These are phyloP conservation scores for Citrus cavaleriei DNA, from an alignment of 345 rosid genomes.

Conservation along the genomic window DNA sequence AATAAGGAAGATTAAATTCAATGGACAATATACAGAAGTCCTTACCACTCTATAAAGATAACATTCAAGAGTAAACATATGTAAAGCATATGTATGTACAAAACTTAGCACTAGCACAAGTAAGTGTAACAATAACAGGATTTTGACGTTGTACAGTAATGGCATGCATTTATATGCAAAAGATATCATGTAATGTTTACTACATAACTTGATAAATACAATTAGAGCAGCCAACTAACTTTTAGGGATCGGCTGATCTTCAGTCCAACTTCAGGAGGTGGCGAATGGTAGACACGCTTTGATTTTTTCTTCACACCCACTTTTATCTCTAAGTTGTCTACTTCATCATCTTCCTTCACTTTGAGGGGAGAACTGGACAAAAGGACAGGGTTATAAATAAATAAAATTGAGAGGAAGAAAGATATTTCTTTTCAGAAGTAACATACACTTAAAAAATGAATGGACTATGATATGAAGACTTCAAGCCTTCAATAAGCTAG, in stretches of 20 bases:
- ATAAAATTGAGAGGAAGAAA: background rate
- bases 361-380: slow-evolving; percentile 59
- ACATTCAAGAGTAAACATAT: background rate
- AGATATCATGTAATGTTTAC: background rate
- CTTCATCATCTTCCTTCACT: slow-evolving; percentile 81
- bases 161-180: background rate
- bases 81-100: background rate
- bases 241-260: slow-evolving; percentile 76
- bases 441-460: background rate
- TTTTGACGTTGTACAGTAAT: background rate
- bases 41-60: background rate
- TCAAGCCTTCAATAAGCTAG: background rate
- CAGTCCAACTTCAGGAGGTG: slow-evolving; percentile 75
- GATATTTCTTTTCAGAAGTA: background rate
- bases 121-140: background rate
- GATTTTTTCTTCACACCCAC: slow-evolving; percentile 56
- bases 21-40: background rate
- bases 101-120: background rate
- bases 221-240: slow-evolving; percentile 43
- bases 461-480: background rate
- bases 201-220: background rate
- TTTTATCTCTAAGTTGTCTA: slow-evolving; percentile 68
- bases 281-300: slow-evolving; percentile 67
- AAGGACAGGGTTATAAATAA: background rate
- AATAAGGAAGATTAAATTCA: slow-evolving; percentile 40